Evolutionary conservation across 768 basidiomycete species (phyloP), one percentile per base, ranked within the genome.

Genomic region (Phanerodontia chrysosporium): DNA sequence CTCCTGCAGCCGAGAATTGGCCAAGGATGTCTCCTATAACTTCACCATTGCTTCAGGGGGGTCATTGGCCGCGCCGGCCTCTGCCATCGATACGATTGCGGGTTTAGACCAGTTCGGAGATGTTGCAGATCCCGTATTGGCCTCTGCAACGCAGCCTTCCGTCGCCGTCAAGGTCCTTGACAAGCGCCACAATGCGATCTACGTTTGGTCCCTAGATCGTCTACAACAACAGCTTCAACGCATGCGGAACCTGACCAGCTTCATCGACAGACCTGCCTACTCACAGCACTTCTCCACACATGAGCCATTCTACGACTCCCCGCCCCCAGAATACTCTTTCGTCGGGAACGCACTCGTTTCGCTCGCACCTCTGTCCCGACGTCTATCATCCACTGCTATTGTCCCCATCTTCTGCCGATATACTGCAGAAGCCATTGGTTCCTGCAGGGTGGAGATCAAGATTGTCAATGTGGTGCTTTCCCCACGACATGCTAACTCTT

Each of bases 381-480:
- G 85, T 56, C 75, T 92, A 36, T 88, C 91, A 2, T 89, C 86
- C 1, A 79, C 82, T 2, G 85, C 84, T n/a, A 83, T 80, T 0
- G 83, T 91, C 16, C 94, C 95, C 1, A 94, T 99, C 67, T 92
- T 93, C 71, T 96, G 93, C 69, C 85, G 90, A 30, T 96, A 95
- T 68, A 97, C 95, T 1, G 83, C 92, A 49, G 96, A 98, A 69
- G 95, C 95, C 1, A 94, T 98, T 63, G 97, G 96, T 1, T 93
- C 92, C 27, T 98, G 95, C 74, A 85, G 93, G 24, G 79, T 97
- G 55, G 86, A 89, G 63, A 80, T 97, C 73, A 91, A 86, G 73
- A 81, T 93, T 45, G 81, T 89, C 63, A 92, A 85, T 62, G 82
- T 90, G 39, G 75, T 84, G 27, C 71, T 83, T 44, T 78, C 87